These are phyloP conservation scores for Avena insularis DNA, from an alignment of 176 grass and related monocot species.

Conservation along the genomic window DNA sequence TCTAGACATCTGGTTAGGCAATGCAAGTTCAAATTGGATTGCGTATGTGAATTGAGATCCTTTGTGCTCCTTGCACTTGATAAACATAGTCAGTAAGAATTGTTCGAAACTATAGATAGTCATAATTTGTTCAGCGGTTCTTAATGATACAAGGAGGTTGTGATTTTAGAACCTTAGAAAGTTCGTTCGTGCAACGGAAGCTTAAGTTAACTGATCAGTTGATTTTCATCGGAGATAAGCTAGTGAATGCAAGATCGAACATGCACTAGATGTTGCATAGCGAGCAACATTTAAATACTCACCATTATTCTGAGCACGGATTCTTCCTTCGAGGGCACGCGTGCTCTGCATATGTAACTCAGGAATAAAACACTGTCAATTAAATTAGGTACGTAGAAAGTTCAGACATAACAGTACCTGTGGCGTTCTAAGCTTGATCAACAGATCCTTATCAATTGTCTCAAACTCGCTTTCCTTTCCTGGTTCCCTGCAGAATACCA, in stretches of 20 bases:
- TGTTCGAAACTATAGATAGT: neutral
- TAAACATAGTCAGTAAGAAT: neutral
- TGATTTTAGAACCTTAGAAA: slow-evolving; percentile 1
- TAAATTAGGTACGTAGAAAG: slow-evolving; percentile 32
- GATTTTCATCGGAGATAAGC: neutral
- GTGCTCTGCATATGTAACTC: slow-evolving; percentile 32
- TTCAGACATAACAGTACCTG: slow-evolving; percentile 35
- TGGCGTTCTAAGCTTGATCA: slow-evolving; percentile 28
- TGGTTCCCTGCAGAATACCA: slow-evolving; percentile 46
- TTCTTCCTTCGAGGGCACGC: slow-evolving; percentile 13
- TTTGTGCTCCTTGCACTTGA: slow-evolving; percentile 15
- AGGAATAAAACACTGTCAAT: slow-evolving; percentile 8
- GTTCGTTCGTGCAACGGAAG: neutral
- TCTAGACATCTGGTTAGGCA: neutral
- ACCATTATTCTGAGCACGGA: slow-evolving; percentile 45
- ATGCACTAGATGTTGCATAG: slow-evolving; percentile 9
- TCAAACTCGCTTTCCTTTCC: slow-evolving; percentile 35
- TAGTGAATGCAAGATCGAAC: neutral
- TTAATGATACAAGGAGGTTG: neutral
- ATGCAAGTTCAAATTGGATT: neutral
- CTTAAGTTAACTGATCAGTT: neutral
- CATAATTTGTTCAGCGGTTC: neutral
- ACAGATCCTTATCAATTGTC: slow-evolving; percentile 42
- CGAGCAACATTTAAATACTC: neutral
- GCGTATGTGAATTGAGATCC: neutral